Percentiles rank a stretch among this genome's conserved stretches.
These are phyloP conservation scores for Harringtonia aguacate DNA, from an alignment of 2,329 filamentous ascomycete genomes.

Conservation along the genomic window DNA sequence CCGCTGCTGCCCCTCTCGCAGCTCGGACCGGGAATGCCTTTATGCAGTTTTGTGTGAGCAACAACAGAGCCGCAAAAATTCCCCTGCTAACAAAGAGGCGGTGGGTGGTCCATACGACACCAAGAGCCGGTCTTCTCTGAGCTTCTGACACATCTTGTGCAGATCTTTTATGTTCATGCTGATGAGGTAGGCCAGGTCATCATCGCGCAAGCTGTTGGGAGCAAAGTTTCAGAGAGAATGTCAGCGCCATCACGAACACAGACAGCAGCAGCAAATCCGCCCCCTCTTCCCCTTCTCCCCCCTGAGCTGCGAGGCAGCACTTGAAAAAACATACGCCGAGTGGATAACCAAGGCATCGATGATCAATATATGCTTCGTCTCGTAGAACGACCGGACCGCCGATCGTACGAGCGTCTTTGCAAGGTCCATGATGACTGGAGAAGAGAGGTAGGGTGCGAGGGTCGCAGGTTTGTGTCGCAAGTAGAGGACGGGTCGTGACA, in stretches of 20 bases:
- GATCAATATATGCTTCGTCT: conserved; percentile 73
- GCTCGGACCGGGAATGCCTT: conserved; percentile 64
- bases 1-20: conserved; percentile 70
- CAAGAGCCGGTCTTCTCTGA: conserved; percentile 79
- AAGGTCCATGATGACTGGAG: conserved; percentile 32
- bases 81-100: not conserved
- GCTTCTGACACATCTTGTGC: conserved; percentile 75
- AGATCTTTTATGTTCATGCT: conserved; percentile 86
- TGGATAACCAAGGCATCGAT: conserved; percentile 81
- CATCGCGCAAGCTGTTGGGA: conserved; percentile 50
- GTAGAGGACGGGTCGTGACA: too few relatives aligned
- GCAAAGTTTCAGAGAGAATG: conserved; percentile 22
- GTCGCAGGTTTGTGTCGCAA: not conserved
- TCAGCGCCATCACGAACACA: conserved; percentile 23
- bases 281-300: not conserved
- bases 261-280: not conserved
- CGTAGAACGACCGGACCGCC: conserved; percentile 77
- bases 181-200: conserved; percentile 79
- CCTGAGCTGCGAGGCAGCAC: conserved; percentile 21
- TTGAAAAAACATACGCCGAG: conserved; percentile 47
- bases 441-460: too few relatives aligned
- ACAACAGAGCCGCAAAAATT: not conserved
- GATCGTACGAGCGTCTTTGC: conserved; percentile 75
- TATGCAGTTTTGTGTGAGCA: not conserved
- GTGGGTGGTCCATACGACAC: conserved; percentile 46